Evolutionary conservation across 345 rosid genomes (phyloP).

Genomic region (Bruguiera parviflora): DNA sequence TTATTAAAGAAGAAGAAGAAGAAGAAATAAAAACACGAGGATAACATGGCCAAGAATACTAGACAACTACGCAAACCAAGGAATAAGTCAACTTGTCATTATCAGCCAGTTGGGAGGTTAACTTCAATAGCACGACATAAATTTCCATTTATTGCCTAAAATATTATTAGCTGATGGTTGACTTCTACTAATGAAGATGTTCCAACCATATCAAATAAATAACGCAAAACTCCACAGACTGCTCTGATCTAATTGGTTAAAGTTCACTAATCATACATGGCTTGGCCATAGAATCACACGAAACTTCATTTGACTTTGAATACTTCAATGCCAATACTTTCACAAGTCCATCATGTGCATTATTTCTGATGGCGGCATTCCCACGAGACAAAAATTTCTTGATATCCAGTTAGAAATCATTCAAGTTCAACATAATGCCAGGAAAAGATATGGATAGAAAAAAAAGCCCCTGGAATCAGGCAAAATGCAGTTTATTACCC

Average conservation of each 20-base stretch:
- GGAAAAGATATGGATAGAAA: conserved; percentile 6
- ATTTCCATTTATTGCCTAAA: conserved; percentile 7
- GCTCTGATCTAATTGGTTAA: conserved; percentile 3
- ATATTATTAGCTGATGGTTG: conserved; percentile 14
- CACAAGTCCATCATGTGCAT: conserved; percentile 6
- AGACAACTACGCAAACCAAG: background rate
- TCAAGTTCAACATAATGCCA: conserved; percentile 11
- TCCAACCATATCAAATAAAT: conserved; percentile 21
- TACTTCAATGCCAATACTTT: conserved; percentile 6
- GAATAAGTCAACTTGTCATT: conserved; percentile 11
- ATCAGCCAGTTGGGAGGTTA: background rate
- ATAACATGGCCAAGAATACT: background rate
- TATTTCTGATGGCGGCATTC: conserved; percentile 4
- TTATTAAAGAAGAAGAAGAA: background rate
- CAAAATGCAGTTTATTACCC: conserved; percentile 21
- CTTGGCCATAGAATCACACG: conserved; percentile 7
- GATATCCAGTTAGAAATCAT: conserved; percentile 2
- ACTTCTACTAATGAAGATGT: conserved; percentile 22
- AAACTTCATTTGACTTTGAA: conserved; percentile 15
- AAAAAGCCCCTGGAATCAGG: conserved; percentile 8
- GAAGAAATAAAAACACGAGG: background rate
- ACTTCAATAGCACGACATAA: background rate
- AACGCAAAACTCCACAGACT: conserved; percentile 7
- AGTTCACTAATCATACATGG: background rate
- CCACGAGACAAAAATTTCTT: background rate